Evolutionary conservation across 805 yeast genomes (phyloP), one percentile per base, ranked within the genome.

Genomic region (Lachancea quebecensis): DNA sequence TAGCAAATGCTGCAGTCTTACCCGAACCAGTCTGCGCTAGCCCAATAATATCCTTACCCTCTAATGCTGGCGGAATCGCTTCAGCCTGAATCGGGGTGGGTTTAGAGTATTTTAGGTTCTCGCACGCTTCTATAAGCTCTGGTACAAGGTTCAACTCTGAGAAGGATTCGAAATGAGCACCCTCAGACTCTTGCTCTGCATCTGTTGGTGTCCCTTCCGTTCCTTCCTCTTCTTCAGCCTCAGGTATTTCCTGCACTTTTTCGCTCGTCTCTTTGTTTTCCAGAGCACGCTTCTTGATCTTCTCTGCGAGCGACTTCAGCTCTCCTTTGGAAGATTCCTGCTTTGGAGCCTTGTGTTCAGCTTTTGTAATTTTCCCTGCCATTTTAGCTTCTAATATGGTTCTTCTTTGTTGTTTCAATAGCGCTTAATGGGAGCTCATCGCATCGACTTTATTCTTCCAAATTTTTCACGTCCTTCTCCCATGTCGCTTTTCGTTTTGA

Each of bases 11-110:
- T 0, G 98, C 99, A 0, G 99, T 93, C 66, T 91, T 91, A 52
- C 99, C 99, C 3, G 96, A 87, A 38, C 99, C 99, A 0, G 99
- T 91, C 60, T 91, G 96, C 0, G 99, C 99, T 50, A 91, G 74
- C 11, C 99, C 99, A 59, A 91, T 89, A 39, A 91, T 82, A 67
- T 91, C 99, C 52, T 88, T 79, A 3, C 96, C 96, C 53, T 83
- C 79, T 15, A 93, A 67, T 2, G 96, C 96, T 53, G 85, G 84
- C 1, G 98, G 98, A 50, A 91, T 85, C 10, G 96, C 78, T 64
- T 87, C 88, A 7, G 82, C 77, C 68, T 91, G 99, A 64, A 91
- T 93, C 10, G 98, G 96, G 0, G 98, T 90, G 35, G 99, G 98
- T 53, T 75, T 79, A 14, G 77, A 71, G 65, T 74, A 93, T 46